Conservation (phyloP, 306 rosid genomes). For the Betula pendula region DNA sequence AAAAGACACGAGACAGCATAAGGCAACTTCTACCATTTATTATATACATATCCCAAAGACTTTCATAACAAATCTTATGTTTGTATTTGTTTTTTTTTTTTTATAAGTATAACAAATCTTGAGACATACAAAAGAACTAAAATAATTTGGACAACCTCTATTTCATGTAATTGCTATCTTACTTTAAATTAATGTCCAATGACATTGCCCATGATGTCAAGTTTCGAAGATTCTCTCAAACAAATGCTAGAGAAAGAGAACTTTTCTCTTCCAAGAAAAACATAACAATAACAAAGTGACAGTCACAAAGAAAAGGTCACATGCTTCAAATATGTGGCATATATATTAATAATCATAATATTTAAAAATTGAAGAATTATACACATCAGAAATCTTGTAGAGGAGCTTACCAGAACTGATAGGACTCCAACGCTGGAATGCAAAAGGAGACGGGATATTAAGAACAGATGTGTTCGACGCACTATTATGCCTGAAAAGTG, state of each 20-base stretch:
- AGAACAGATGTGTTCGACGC: conserved; percentile 70
- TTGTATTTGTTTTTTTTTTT: no score
- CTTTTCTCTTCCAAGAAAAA: conserved; percentile 12
- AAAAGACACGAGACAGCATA: background rate
- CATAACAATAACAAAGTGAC: background rate
- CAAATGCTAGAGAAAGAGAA: conserved; percentile 4
- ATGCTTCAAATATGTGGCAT: background rate
- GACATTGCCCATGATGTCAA: background rate
- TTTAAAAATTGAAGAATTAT: conserved; percentile 11
- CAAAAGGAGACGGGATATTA: conserved; percentile 69
- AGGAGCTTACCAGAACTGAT: conserved; percentile 67
- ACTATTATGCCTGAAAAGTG: conserved; percentile 68
- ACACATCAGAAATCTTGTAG: conserved; percentile 11
- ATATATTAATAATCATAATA: background rate
- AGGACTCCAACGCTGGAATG: conserved; percentile 85
- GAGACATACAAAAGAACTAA: background rate
- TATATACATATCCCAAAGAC: background rate
- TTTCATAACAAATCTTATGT: background rate
- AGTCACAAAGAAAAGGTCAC: background rate
- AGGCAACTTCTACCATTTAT: background rate
- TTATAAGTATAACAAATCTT: background rate
- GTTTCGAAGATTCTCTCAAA: background rate
- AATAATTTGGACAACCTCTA: background rate
- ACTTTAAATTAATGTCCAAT: background rate
- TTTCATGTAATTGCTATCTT: background rate